Base-by-base conservation (phyloP, 805 yeast species). In the Lachancea waltii region DNA sequence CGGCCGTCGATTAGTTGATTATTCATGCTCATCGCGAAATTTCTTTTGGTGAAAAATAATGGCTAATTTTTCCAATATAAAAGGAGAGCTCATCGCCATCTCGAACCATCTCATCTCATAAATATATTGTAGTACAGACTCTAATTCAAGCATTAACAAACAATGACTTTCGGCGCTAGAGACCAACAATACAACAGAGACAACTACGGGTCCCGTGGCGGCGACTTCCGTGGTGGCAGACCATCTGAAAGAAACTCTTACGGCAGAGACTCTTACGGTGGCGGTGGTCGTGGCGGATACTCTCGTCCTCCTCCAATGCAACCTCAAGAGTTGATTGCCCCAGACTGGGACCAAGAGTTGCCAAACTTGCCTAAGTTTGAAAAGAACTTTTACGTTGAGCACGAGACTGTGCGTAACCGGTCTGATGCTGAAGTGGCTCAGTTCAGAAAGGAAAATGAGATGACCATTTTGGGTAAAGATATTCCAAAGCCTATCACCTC, bases 401-500 rank as follows among this genome's bases (percentile, higher is more conserved):
- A 82, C 59, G 84, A 85, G 43, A 64, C 64, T 38, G 97, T 92
- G 45, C 65, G 85, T 43, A 69, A 66, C 32, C 84, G 97, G 66
- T 60, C 83, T 30, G 87, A 81, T 2, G 72, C 62, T 25, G 97
- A 90, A 43, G 73, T 92, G 49, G 64, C 58, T 19, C 72, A 67
- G 32, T 92, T 89, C 72, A 81, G 98, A 72, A 72, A 73, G 44
- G 79, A 79, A 54, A 72, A 81, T 63, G 90, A 86, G 57, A 92
- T 92, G 97, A 79, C 81, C 44, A 74, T 84, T 46, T 62, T 67
- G 43, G 98, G 98, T 54, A 60, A 68, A 34, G 83, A 87, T 50
- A 85, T 92, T 53, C 97, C 97, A 53, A 83, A 87, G 68, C 98
- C 98, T 55, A 83, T 92, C 58, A 80, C 90, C 51, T 55, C 75